Conservation (phyloP, 2,329 filamentous ascomycete genomes). For the Aspergillaceae sp. region DNA sequence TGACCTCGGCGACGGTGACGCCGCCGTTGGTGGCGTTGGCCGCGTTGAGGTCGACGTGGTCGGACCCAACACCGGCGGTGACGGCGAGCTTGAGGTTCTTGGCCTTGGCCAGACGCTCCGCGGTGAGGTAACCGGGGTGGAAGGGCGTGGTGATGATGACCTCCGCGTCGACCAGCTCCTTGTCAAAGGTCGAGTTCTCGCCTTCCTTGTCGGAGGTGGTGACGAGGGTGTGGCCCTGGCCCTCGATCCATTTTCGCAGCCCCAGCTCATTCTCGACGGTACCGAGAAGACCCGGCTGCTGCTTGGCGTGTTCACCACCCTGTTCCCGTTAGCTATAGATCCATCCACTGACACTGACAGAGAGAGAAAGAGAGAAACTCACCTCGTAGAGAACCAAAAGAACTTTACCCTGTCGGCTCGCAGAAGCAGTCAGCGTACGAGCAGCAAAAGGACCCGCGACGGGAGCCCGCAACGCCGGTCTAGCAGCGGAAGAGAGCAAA, state of each 20-base stretch:
- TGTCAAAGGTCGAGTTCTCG: slow-evolving; percentile 84
- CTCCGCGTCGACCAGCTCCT: slow-evolving; percentile 93
- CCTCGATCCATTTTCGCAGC: slow-evolving; percentile 94
- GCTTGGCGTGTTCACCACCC: slow-evolving; percentile 74
- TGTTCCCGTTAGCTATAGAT: slow-evolving; percentile 18
- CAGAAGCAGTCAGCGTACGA: slow-evolving; percentile 56
- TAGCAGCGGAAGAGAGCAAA: slow-evolving; percentile 39
- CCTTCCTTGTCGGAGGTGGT: slow-evolving; percentile 98
- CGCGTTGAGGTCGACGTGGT: slow-evolving; percentile 93
- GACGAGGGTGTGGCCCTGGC: slow-evolving; percentile 89
- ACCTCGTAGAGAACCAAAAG: slow-evolving; percentile 90
- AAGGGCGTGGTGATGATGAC: slow-evolving; percentile 99
- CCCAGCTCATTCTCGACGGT: slow-evolving; percentile 98
- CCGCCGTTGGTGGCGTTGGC: slow-evolving; percentile 98
- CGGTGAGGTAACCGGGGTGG: slow-evolving; percentile 95
- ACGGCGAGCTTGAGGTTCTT: slow-evolving; percentile 98
- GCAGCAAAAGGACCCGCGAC: slow-evolving; percentile 38
- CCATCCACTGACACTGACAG: no score
- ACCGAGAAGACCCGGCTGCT: slow-evolving; percentile 82
- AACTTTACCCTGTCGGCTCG: slow-evolving; percentile 82
- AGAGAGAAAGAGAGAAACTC: slow-evolving; percentile 29
- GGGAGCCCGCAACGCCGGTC: slow-evolving; percentile 12
- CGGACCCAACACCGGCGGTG: slow-evolving; percentile 95
- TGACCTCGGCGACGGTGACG: slow-evolving; percentile 94
- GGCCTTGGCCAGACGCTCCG: slow-evolving; percentile 90